phyloP scores from a whole-genome alignment of 495 filamentous ascomycete genomes.

The Emericellopsis terricola region DNA sequence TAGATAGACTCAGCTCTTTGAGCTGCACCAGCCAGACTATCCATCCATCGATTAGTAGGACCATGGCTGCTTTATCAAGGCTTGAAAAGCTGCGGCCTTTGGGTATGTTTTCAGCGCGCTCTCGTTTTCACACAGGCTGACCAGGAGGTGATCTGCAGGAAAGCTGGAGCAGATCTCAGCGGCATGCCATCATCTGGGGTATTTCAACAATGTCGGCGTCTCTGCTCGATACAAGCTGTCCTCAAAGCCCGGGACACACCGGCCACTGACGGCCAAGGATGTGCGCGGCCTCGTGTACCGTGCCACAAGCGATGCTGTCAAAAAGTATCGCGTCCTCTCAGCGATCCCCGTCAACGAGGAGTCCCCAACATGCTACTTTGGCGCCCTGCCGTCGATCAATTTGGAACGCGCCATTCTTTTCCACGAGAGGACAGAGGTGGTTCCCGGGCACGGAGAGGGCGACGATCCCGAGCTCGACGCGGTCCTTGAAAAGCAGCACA shows the following conservation, averaged over 20 bases:
- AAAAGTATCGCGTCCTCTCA: conserved; percentile 5
- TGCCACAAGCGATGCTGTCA: neutral
- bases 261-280: neutral
- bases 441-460: neutral
- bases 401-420: conserved; percentile 5
- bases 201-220: conserved; percentile 8
- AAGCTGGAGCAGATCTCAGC: conserved; percentile 6
- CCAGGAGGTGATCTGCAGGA: conserved; percentile 3
- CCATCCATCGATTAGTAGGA: too few relatives aligned
- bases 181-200: conserved; percentile 6
- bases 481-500: conserved; percentile 6
- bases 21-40: too few relatives aligned
- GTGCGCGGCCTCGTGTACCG: neutral
- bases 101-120: neutral
- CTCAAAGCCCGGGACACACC: too few relatives aligned
- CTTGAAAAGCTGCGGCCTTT: neutral
- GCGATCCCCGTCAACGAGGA: conserved; percentile 5
- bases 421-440: neutral
- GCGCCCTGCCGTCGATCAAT: conserved; percentile 5
- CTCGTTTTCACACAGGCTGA: neutral
- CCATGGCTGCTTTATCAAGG: too few relatives aligned
- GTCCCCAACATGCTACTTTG: conserved; percentile 4
- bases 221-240: conserved; percentile 3
- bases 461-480: conserved; percentile 6
- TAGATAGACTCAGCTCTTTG: too few relatives aligned